These are phyloP conservation scores for Fusarium tanahbumbuense DNA, from an alignment of 2,329 filamentous ascomycete species.

Conservation along the genomic window DNA sequence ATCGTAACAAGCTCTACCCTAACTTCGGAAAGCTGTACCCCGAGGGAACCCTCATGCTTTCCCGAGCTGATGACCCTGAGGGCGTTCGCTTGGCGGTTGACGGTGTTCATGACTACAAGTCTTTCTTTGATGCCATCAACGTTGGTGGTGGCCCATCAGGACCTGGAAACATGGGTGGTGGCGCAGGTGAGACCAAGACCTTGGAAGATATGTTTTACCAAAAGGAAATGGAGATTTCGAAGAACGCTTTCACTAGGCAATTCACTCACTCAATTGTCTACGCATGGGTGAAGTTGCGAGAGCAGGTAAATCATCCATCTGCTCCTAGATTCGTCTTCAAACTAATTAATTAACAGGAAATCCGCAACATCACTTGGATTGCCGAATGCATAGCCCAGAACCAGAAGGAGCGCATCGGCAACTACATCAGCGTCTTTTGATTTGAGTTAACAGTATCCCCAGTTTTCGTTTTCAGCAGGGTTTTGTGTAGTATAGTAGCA, in stretches of 20 bases:
- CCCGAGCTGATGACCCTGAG: slow-evolving; percentile 92
- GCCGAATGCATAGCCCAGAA: slow-evolving; percentile 99
- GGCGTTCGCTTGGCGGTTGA: slow-evolving; percentile 94
- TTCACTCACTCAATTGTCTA: slow-evolving; percentile 97
- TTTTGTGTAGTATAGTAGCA: slow-evolving; percentile 60
- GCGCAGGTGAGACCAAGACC: slow-evolving; percentile 85
- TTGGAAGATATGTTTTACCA: slow-evolving; percentile 98
- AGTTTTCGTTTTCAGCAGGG: slow-evolving; percentile 48
- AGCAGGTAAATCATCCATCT: slow-evolving; percentile 76
- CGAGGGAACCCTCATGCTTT: slow-evolving; percentile 94
- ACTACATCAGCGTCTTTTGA: slow-evolving; percentile 98
- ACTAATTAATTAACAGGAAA: slow-evolving; percentile 75
- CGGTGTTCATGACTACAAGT: slow-evolving; percentile 92
- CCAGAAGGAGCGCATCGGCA: slow-evolving; percentile 98
- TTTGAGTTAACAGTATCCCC: slow-evolving; percentile 35
- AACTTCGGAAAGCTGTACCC: slow-evolving; percentile 91
- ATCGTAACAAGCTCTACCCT: slow-evolving; percentile 96
- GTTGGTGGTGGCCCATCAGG: slow-evolving; percentile 77
- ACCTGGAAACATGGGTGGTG: slow-evolving; percentile 85
- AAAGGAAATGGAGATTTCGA: slow-evolving; percentile 99
- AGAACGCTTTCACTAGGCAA: slow-evolving; percentile 93
- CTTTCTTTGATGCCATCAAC: slow-evolving; percentile 92
- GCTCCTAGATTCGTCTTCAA: not conserved
- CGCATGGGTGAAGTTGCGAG: slow-evolving; percentile 95
- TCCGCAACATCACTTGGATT: slow-evolving; percentile 99